A percentile compares a stretch with the other conserved stretches of the same genome.
These are phyloP conservation scores for Knoxdaviesia proteae DNA, from an alignment of 2,329 filamentous ascomycete species.

Conservation along the genomic window DNA sequence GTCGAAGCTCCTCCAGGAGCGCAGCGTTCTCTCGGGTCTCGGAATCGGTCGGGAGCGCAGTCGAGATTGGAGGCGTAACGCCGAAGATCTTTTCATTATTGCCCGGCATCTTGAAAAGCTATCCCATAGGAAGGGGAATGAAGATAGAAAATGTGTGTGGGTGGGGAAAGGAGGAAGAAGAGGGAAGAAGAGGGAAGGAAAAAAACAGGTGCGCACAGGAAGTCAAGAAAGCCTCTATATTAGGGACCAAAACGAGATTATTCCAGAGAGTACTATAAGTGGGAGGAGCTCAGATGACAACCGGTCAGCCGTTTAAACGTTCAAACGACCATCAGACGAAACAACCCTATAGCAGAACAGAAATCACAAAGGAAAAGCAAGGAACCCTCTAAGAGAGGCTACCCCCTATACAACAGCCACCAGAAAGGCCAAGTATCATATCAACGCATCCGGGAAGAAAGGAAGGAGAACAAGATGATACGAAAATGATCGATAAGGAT, in stretches of 20 bases:
- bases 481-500: too few relatives aligned
- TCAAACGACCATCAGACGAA: background rate
- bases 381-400: too few relatives aligned
- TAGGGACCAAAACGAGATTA: background rate
- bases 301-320: background rate
- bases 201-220: background rate
- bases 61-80: slow-evolving; percentile 69
- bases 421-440: too few relatives aligned
- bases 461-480: too few relatives aligned
- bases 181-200: background rate
- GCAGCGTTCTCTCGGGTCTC: slow-evolving; percentile 61
- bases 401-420: too few relatives aligned
- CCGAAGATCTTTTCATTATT: slow-evolving; percentile 19
- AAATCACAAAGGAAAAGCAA: too few relatives aligned
- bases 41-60: slow-evolving; percentile 49
- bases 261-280: background rate
- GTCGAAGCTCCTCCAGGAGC: slow-evolving; percentile 65
- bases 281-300: background rate
- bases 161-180: background rate
- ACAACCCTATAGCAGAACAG: too few relatives aligned
- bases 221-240: background rate
- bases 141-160: background rate
- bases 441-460: too few relatives aligned
- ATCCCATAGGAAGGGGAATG: background rate
- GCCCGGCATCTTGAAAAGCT: background rate